These are phyloP conservation scores for Plasmodium reichenowi DNA, from an alignment of 169 alveolate genomes.

Conservation along the genomic window DNA sequence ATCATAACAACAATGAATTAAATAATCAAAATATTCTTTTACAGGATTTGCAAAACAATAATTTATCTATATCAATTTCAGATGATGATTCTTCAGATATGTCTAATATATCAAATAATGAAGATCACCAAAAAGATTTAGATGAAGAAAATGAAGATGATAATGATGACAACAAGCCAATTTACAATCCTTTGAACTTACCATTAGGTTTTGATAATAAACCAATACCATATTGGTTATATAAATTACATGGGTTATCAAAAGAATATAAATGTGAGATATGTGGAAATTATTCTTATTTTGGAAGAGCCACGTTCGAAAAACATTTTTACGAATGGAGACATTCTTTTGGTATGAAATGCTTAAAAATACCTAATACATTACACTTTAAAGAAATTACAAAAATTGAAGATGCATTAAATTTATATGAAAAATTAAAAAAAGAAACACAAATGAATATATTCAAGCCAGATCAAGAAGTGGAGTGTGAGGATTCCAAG, in stretches of 20 bases:
- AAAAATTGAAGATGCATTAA: conserved; percentile 89
- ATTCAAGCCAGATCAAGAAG: conserved; percentile 94
- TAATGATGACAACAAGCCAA: conserved; percentile 93
- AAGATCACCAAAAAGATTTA: conserved; percentile 9
- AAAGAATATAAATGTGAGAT: conserved; percentile 98
- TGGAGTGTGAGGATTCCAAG: conserved; percentile 98
- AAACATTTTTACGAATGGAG: conserved; percentile 99
- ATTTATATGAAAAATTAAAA: conserved; percentile 94
- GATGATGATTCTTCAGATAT: conserved; percentile 80
- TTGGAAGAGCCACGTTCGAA: conserved; percentile 99
- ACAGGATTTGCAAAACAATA: conserved; percentile 37
- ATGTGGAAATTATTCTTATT: conserved; percentile 99
- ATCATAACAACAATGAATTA: neutral
- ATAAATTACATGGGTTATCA: conserved; percentile 99
- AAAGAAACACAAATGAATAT: conserved; percentile 90
- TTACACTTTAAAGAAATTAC: conserved; percentile 95
- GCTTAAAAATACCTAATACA: conserved; percentile 99
- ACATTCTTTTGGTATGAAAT: conserved; percentile 99
- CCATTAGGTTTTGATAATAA: conserved; percentile 99
- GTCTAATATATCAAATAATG: conserved; percentile 57
- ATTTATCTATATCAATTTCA: conserved; percentile 80
- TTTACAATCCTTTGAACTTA: conserved; percentile 97
- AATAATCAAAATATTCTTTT: conserved; percentile 27
- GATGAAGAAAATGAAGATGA: conserved; percentile 78
- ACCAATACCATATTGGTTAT: conserved; percentile 99